Base-by-base conservation (phyloP, 2,329 filamentous ascomycete genomes). In the Emmonsiellopsis sp. region DNA sequence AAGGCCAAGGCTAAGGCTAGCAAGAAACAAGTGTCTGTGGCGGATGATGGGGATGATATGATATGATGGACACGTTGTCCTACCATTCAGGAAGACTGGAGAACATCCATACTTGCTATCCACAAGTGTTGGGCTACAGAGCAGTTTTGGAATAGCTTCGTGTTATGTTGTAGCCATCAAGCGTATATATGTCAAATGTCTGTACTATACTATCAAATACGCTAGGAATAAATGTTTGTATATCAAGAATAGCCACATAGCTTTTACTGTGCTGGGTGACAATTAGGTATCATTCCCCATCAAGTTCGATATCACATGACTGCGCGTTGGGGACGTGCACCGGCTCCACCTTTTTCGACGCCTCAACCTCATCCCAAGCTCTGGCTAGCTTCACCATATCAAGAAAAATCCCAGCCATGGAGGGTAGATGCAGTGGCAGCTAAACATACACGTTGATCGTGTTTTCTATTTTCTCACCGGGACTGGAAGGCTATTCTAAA, bases 1-100 rank as follows among this genome's bases (percentile, higher is more conserved):
- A 53, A 44, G 46, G 52, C 52, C n/a, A 53, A 34, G 32, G 11
- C 17, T 11, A 52, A 43, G 37, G n/a, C 33, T n/a, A n/a, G 34
- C 42, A 44, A 27, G 43, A 45, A 45, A 10, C 39, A 45, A 21
- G 17, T 32, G 5, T 11, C 40, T 45, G n/a, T 49, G 36, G 27
- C 8, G 11, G 36, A 49, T 49, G 39, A 36, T 21, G 39, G 42
- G 21, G 49, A 51, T 6, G 31, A 36, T 34, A 14, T 43, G 32
- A n/a, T 37, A 14, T 43, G 21, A 27, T 27, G 21, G 21, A 27
- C 21, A 27, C 3, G 5, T 5, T 27, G 21, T 27, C 21, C 21
- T 27, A 27, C 21, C 21, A 3, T 27, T 27, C 21, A 27, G 21
- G 5, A 27, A 27, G 21, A 27, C 21, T 27, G 21, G 21, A 27